Evolutionary conservation across 1,284 basidiomycete genomes (phyloP).

Genomic region (Rhodotorula sp.): DNA sequence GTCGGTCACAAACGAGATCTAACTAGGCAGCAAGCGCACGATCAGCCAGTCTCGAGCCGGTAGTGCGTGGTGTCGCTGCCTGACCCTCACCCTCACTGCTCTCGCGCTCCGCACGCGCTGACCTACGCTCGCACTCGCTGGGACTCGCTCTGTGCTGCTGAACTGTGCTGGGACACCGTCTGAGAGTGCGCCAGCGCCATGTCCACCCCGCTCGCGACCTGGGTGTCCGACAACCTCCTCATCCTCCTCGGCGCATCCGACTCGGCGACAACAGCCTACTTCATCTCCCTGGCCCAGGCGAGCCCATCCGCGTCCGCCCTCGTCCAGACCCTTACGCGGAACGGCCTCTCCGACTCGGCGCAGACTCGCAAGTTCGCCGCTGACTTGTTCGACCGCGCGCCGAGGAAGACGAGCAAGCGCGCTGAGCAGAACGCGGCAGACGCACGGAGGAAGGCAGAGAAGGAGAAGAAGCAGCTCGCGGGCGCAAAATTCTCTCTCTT

Average conservation of each 20-base stretch:
- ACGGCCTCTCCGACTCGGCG: constrained; percentile 74
- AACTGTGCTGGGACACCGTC: too few species aligned
- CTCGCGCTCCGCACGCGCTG: background rate
- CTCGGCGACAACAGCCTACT: constrained; percentile 41
- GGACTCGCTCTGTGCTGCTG: too few species aligned
- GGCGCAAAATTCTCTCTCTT: constrained; percentile 74
- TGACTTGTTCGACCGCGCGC: constrained; percentile 72
- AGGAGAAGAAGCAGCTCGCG: constrained; percentile 55
- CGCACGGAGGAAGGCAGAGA: constrained; percentile 58
- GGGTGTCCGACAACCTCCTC: constrained; percentile 41
- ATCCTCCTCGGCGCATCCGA: constrained; percentile 39
- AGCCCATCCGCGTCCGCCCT: constrained; percentile 76
- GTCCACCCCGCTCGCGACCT: constrained; percentile 27
- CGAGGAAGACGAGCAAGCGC: constrained; percentile 57
- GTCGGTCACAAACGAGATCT: background rate
- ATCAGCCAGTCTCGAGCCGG: background rate
- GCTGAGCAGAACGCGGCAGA: constrained; percentile 54
- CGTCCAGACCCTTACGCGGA: constrained; percentile 67
- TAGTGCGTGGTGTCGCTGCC: background rate
- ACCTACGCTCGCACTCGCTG: background rate
- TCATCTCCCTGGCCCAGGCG: constrained; percentile 57
- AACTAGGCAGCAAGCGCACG: too few species aligned
- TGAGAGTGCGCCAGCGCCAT: background rate
- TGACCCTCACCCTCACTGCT: background rate
- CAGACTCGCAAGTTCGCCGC: constrained; percentile 75